A percentile compares a stretch with the other conserved stretches of the same genome.
These are phyloP conservation scores for Lentinus brumalis DNA, from an alignment of 768 basidiomycete species.

Conservation along the genomic window DNA sequence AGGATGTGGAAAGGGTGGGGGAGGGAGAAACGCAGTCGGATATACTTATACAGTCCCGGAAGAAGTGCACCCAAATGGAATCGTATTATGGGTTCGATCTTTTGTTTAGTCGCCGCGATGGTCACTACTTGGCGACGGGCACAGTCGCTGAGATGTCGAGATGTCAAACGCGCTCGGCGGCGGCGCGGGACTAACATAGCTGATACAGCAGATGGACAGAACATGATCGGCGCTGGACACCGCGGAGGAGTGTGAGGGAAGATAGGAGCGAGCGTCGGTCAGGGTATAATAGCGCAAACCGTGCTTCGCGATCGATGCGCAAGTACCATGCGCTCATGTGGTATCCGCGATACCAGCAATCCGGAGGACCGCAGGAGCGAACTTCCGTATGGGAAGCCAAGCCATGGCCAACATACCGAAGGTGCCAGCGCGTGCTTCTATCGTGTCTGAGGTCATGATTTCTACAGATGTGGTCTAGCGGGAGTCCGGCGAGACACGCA, in stretches of 20 bases:
- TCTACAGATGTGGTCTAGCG: no score
- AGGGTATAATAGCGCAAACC: no score
- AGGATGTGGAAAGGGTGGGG: not conserved
- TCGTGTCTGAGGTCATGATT: no score
- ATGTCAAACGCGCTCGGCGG: slow-evolving; percentile 1
- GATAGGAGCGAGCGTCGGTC: no score
- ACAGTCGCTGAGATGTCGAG: slow-evolving; percentile 1
- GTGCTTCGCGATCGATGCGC: no score
- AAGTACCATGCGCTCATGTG: no score
- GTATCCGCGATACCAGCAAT: no score
- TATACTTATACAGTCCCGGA: slow-evolving; percentile 3
- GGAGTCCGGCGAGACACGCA: no score
- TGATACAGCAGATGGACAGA: not conserved
- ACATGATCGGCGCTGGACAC: slow-evolving; percentile 3
- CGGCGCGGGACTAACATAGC: not conserved
- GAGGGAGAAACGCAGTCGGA: not conserved
- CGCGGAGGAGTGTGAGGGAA: not conserved
- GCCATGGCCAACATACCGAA: no score
- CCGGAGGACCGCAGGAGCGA: no score
- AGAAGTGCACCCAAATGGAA: slow-evolving; percentile 5
- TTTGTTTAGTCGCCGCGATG: not conserved
- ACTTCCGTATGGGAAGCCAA: no score
- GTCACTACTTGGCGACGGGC: not conserved
- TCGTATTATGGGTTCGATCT: not conserved
- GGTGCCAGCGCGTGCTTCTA: no score